Evolutionary conservation across 345 rosid species (phyloP), one percentile per base, ranked within the genome.

Genomic region (Toxicodendron radicans): DNA sequence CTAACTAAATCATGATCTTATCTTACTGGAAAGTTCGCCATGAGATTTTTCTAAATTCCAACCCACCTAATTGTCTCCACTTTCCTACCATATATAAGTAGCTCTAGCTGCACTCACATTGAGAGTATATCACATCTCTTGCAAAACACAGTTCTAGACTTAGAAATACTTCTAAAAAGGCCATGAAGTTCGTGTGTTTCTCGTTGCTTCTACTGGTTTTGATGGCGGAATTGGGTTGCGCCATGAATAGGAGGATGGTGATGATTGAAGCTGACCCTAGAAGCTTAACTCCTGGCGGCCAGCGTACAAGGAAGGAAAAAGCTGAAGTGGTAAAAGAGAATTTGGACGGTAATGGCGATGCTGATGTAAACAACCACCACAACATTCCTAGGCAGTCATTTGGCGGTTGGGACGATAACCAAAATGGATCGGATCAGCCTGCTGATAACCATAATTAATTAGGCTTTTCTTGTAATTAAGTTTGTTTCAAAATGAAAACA

Each of bases 331-430:
- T 16, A 66, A 46, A 10, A 41, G 71, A 68, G 16, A 73, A 61
- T 11, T 1, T 2, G 41, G 11, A 45, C 18, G 12, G 51, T 35
- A 7, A 60, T 21, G 38, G 27, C 27, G 81, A 69, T 4, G 71
- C 72, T 57, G 72, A 49, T 21, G 3, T 74, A 14, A 70, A 64
- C 38, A 79, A 79, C n/a, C 81, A 74, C 52, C 82, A 70, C 21
- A 52, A 1, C 21, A 58, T 71, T 70, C 76, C 78, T 9, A 58
- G 79, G 58, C 58, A 43, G 30, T 74, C 67, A 8, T 74, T 56
- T 53, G 78, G 67, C 10, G 77, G 57, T 43, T 51, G 57, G 62
- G 68, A n/a, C 0, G 38, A 48, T 58, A 77, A 70, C 70, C 70
- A 41, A 52, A 54, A 59, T 49, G 72, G 67, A 14, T 16, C 54